Percentiles rank a stretch among this genome's conserved stretches.
Conservation (phyloP, 768 basidiomycete species). For the Calocera cornea region DNA sequence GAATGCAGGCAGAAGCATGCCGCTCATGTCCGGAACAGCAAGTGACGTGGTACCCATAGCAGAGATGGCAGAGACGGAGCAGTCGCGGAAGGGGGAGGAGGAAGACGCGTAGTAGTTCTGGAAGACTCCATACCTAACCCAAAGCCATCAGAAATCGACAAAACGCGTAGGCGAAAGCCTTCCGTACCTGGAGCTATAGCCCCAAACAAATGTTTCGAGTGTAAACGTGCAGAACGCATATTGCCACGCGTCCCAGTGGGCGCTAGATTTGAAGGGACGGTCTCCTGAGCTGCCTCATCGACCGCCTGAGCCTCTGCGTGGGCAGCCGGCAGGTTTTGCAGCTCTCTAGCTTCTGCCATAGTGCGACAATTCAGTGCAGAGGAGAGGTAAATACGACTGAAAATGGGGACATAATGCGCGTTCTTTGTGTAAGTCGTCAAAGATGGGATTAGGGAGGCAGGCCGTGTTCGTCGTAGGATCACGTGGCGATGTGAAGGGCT, state of each 20-base stretch:
- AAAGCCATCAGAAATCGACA: neutral
- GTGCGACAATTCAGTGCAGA: neutral
- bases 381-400: neutral
- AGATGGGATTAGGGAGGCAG: too few relatives aligned
- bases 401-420: neutral
- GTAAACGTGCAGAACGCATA: neutral
- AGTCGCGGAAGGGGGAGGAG: neutral
- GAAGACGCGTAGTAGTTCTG: conserved; percentile 6
- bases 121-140: conserved; percentile 4
- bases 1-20: neutral
- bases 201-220: neutral
- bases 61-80: neutral
- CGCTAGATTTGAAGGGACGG: neutral
- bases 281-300: neutral
- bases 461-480: too few relatives aligned
- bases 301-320: neutral
- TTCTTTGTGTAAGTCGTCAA: too few relatives aligned
- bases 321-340: neutral
- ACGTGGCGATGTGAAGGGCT: too few relatives aligned
- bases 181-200: neutral
- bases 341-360: neutral
- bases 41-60: neutral
- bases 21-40: neutral
- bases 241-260: neutral
- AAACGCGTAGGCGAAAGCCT: too few relatives aligned